Conservation (phyloP, 1,284 basidiomycete species). For the Pseudozyma flocculosa region DNA sequence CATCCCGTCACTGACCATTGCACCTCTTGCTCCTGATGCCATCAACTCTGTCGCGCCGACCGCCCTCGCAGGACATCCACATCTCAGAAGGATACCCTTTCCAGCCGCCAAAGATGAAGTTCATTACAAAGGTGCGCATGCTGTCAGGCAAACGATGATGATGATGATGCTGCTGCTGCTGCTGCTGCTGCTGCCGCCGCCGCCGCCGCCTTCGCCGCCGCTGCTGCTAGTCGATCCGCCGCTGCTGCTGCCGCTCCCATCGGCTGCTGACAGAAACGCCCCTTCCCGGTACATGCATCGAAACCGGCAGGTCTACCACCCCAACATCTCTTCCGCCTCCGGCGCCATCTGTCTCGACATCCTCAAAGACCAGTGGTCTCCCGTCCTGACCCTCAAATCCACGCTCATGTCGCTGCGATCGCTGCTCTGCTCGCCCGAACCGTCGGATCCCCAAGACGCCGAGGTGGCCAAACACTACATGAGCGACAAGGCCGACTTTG, state of each 20-base stretch:
- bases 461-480: slow-evolving; percentile 91
- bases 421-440: slow-evolving; percentile 92
- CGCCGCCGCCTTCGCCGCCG: too few relatives aligned
- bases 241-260: too few relatives aligned
- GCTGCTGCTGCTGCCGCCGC: too few relatives aligned
- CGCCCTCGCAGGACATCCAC: slow-evolving; percentile 73
- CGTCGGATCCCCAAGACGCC: slow-evolving; percentile 95
- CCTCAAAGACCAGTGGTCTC: slow-evolving; percentile 63
- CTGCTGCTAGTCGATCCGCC: too few relatives aligned
- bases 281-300: too few relatives aligned
- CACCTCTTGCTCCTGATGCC: not conserved
- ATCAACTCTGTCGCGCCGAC: not conserved
- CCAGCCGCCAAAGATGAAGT: slow-evolving; percentile 89
- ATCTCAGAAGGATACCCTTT: slow-evolving; percentile 91
- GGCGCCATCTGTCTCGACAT: slow-evolving; percentile 85
- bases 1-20: not conserved
- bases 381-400: slow-evolving; percentile 80
- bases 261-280: too few relatives aligned
- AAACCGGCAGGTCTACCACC: slow-evolving; percentile 96
- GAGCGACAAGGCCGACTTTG: slow-evolving; percentile 80
- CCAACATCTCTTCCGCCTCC: slow-evolving; percentile 90
- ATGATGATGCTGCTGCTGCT: too few relatives aligned
- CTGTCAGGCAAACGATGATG: too few relatives aligned
- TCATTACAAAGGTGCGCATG: slow-evolving; percentile 70
- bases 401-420: slow-evolving; percentile 94